Base-by-base conservation (phyloP, 371 early-diverging fungal genomes). In the Mortierella sp. region DNA sequence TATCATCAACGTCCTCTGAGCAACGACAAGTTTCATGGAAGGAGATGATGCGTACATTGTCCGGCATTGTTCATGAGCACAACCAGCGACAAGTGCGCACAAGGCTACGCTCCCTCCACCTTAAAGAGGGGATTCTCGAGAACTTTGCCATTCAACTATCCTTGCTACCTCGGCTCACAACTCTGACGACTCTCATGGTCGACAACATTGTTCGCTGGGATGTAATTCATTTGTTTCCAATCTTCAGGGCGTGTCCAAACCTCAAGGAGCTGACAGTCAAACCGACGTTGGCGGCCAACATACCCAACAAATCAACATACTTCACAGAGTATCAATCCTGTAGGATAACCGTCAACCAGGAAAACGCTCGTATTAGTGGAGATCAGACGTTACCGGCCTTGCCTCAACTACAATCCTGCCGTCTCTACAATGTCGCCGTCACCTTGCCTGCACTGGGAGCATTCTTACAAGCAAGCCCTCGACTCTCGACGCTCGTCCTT, bases 211-310 rank as follows among this genome's bases (percentile, higher is more conserved):
- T 58, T 0, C 0, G 13, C 13, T 38, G 52, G 73, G 28, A 28
- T 55, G 8, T 28, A 9, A 0, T 54, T 28, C 21, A 52, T 55
- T 6, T 73, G 73, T 73, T 28, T 55, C 9, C 73, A 10, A 65
- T 75, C 60, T 8, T 60, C 45, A 50, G 10, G 42, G 44, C 31
- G 1, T 75, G 75, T 54, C 75, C 75, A 11, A 16, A 63, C 21
- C 65, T 75, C 28, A 31, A 65, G 34, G 55, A 55, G 55, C 7
- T 55, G 24, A 24, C 24, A 5, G 21, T 52, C 52, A 52, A 16
- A 21, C 52, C 52, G 52, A 52, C 52, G 0, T 8, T n/a, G 21
- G n/a, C 55, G 7, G 55, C 55, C 21, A 38, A 38, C 42, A 5
- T 38, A 38, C 42, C 42, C 42, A 38, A 38, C 42, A 38, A 38